Evolutionary conservation across 371 early-diverging fungal genomes (phyloP).

Genomic region (Batkoa obscura): DNA sequence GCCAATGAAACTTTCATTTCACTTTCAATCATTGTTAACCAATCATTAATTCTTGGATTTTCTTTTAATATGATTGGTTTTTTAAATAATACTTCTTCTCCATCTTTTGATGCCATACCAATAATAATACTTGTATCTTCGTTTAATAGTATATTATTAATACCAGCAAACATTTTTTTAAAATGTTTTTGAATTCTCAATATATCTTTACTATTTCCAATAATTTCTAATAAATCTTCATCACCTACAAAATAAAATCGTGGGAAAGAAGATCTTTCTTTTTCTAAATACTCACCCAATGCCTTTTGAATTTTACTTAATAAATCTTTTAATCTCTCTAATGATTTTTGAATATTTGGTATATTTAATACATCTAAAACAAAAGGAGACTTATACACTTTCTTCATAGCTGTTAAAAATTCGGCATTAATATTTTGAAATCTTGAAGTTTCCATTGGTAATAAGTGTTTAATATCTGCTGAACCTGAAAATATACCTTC

Average conservation of each 20-base stretch:
- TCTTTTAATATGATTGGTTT: slow-evolving; percentile 60
- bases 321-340: slow-evolving; percentile 85
- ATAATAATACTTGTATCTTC: slow-evolving; percentile 51
- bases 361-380: slow-evolving; percentile 86
- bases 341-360: slow-evolving; percentile 80
- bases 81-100: slow-evolving; percentile 71
- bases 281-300: slow-evolving; percentile 92
- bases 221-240: slow-evolving; percentile 95
- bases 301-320: slow-evolving; percentile 93
- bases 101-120: slow-evolving; percentile 84
- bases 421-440: slow-evolving; percentile 94
- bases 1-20: slow-evolving; percentile 84
- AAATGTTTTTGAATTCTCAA: slow-evolving; percentile 91
- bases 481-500: slow-evolving; percentile 94
- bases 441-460: slow-evolving; percentile 85
- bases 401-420: slow-evolving; percentile 93
- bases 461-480: slow-evolving; percentile 87
- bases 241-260: slow-evolving; percentile 99
- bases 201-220: slow-evolving; percentile 94
- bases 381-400: slow-evolving; percentile 91
- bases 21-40: slow-evolving; percentile 83
- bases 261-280: slow-evolving; percentile 91
- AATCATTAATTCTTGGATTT: slow-evolving; percentile 86
- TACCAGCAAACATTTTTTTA: slow-evolving; percentile 98
- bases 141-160: slow-evolving; percentile 58